Conservation (phyloP, 2,329 filamentous ascomycete species). For the Cordyceps militaris region DNA sequence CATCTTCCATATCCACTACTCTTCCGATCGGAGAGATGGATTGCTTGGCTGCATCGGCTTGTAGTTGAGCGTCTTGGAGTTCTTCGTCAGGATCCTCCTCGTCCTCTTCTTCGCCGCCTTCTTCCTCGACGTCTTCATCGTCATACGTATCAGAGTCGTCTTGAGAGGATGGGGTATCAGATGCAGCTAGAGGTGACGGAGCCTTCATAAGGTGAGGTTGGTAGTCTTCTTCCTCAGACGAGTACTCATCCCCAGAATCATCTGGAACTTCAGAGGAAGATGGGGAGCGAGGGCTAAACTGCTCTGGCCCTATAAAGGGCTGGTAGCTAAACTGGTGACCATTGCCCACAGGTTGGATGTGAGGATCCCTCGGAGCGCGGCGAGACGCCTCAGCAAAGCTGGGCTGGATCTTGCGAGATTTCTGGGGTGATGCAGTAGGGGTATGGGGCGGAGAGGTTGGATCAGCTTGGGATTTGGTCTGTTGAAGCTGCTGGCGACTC, state of each 20-base stretch:
- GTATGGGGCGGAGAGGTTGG: constrained; percentile 43
- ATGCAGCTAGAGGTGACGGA: not conserved
- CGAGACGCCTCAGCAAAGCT: constrained; percentile 25
- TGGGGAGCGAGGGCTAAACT: constrained; percentile 30
- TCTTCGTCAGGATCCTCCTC: not conserved
- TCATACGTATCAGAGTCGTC: constrained; percentile 2
- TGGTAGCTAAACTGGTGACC: constrained; percentile 38
- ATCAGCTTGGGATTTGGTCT: constrained; percentile 20
- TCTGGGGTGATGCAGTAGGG: constrained; percentile 33
- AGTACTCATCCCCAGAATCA: constrained; percentile 19
- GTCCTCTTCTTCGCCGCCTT: not conserved
- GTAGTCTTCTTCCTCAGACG: not conserved
- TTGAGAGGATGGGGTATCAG: not conserved
- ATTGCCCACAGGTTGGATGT: constrained; percentile 36
- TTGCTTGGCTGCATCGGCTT: not conserved
- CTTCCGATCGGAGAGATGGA: not conserved
- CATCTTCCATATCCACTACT: not conserved
- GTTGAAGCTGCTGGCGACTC: constrained; percentile 22
- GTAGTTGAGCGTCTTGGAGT: not conserved
- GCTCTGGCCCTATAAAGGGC: constrained; percentile 26
- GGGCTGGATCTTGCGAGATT: constrained; percentile 28
- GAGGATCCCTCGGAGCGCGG: constrained; percentile 28
- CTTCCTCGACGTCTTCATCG: not conserved
- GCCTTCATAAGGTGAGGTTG: not conserved
- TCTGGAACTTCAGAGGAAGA: constrained; percentile 17